Evolutionary conservation across 2,329 filamentous ascomycete genomes (phyloP).

Genomic region (Lachnellula cervina): DNA sequence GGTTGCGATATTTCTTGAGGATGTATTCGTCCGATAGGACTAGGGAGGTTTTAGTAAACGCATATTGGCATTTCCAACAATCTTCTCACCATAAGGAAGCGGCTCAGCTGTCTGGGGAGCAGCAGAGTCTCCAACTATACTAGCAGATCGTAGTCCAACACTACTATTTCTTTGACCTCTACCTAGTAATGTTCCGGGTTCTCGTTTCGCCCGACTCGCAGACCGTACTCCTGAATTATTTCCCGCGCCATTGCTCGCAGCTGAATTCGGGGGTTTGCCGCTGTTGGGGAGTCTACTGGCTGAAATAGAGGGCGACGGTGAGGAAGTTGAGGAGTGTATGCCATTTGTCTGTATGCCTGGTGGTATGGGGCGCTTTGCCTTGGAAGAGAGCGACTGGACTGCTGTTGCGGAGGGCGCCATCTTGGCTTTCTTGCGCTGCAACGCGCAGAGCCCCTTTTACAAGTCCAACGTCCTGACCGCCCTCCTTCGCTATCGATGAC

Average conservation of each 20-base stretch:
- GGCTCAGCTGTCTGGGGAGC: constrained; percentile 39
- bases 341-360: constrained; percentile 47
- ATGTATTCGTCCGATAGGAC: constrained; percentile 74
- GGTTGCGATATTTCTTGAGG: constrained; percentile 69
- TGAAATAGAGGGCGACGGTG: constrained; percentile 46
- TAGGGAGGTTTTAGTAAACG: constrained; percentile 34
- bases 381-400: constrained; percentile 34
- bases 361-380: constrained; percentile 65
- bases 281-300: constrained; percentile 49
- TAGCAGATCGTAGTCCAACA: constrained; percentile 45
- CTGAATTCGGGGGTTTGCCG: constrained; percentile 44
- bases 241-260: constrained; percentile 41
- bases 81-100: constrained; percentile 47
- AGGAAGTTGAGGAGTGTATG: constrained; percentile 45
- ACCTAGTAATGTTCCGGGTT: constrained; percentile 42
- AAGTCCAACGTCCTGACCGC: background rate
- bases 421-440: background rate
- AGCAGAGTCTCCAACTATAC: constrained; percentile 41
- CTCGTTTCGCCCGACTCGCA: constrained; percentile 55
- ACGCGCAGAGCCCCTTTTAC: background rate
- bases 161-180: constrained; percentile 47
- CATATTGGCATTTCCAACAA: constrained; percentile 15
- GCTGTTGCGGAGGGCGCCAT: constrained; percentile 30
- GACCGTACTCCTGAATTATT: constrained; percentile 41
- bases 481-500: constrained; percentile 1